phyloP scores from a whole-genome alignment of 2,329 filamentous ascomycete species.

The Exophiala alcalophila region DNA sequence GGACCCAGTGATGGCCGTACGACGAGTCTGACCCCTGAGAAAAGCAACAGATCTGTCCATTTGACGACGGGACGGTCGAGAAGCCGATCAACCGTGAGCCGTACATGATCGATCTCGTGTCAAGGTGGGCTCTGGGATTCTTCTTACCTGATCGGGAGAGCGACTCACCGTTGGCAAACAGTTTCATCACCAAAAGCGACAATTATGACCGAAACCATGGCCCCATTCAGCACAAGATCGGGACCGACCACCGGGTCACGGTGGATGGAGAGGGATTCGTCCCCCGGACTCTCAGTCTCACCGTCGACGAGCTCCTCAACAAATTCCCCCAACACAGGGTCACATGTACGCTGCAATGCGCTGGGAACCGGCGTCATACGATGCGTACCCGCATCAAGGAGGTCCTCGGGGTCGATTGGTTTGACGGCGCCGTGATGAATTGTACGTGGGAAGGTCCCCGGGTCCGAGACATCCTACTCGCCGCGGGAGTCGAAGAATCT shows the following conservation, averaged over 20 bases:
- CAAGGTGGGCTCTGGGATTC: slow-evolving; percentile 28
- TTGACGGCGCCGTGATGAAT: slow-evolving; percentile 60
- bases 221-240: slow-evolving; percentile 45
- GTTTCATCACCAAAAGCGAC: slow-evolving; percentile 50
- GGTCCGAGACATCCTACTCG: slow-evolving; percentile 51
- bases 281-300: slow-evolving; percentile 43
- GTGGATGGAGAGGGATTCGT: slow-evolving; percentile 55
- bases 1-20: background rate
- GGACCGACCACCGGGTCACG: slow-evolving; percentile 41
- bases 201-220: slow-evolving; percentile 60
- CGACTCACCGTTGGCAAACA: slow-evolving; percentile 27
- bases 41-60: slow-evolving; percentile 22
- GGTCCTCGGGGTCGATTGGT: slow-evolving; percentile 60
- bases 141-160: background rate
- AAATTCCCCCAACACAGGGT: slow-evolving; percentile 54
- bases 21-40: slow-evolving; percentile 3
- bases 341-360: slow-evolving; percentile 58
- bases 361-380: slow-evolving; percentile 59
- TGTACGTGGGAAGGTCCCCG: slow-evolving; percentile 56
- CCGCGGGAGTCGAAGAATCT: slow-evolving; percentile 42
- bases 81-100: slow-evolving; percentile 38
- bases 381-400: slow-evolving; percentile 60
- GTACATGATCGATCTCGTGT: slow-evolving; percentile 32
- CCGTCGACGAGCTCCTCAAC: slow-evolving; percentile 46
- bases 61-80: slow-evolving; percentile 28